Percentiles rank a stretch among this genome's conserved stretches.
Evolutionary conservation across 208 protist genomes (phyloP).

Genomic region (Leishmania lainsoni): DNA sequence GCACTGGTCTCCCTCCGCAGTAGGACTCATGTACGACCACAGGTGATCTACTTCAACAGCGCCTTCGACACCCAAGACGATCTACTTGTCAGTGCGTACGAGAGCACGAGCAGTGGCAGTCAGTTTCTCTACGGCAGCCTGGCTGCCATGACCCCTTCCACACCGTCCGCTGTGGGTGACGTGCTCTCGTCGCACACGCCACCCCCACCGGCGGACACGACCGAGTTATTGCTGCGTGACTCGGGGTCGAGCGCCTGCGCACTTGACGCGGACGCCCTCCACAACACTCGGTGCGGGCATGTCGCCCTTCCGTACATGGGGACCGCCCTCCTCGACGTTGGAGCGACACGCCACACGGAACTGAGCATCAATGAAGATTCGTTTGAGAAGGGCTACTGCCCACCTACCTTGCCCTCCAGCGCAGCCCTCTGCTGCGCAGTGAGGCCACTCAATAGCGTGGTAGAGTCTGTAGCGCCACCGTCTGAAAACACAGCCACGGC

Average conservation of each 20-base stretch:
- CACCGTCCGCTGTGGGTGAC: conserved; percentile 7
- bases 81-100: background rate
- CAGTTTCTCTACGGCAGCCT: background rate
- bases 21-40: conserved; percentile 5
- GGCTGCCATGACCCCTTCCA: background rate
- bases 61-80: background rate
- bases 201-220: background rate
- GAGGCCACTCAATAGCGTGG: conserved; percentile 7
- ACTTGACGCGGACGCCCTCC: background rate
- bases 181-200: conserved; percentile 9
- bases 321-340: conserved; percentile 26
- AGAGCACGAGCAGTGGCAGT: conserved; percentile 10
- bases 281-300: background rate
- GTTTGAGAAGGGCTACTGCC: conserved; percentile 3
- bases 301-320: conserved; percentile 8
- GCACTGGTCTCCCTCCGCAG: too few relatives aligned
- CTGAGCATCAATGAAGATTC: background rate
- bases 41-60: conserved; percentile 10
- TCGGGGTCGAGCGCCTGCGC: background rate
- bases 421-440: conserved; percentile 11
- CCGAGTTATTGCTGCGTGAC: background rate
- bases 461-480: conserved; percentile 5
- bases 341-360: too few relatives aligned
- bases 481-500: conserved; percentile 12
- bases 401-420: background rate